These are phyloP conservation scores for Lobosporangium transversale DNA, from an alignment of 192 early-diverging fungal species.

Conservation along the genomic window DNA sequence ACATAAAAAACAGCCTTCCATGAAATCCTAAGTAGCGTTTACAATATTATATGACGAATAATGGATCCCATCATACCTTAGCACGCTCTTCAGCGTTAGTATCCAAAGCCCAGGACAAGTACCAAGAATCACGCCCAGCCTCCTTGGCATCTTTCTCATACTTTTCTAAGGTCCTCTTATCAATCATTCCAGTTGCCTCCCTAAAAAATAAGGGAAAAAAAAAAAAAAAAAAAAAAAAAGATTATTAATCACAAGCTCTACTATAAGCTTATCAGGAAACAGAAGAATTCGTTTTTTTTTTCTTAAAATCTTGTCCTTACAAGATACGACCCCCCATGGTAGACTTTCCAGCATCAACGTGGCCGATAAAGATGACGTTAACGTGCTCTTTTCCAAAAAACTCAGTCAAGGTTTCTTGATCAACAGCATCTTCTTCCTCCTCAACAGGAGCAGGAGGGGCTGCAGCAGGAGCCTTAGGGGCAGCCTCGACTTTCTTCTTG, in stretches of 20 bases:
- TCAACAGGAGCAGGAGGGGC: conserved; percentile 50
- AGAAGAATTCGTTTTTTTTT: neutral
- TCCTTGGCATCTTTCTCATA: conserved; percentile 99
- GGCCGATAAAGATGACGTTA: conserved; percentile 98
- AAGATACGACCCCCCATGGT: conserved; percentile 98
- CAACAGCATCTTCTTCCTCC: conserved; percentile 65
- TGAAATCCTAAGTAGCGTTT: no score
- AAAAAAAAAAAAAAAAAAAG: conserved; percentile 4
- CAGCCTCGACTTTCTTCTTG: conserved; percentile 27
- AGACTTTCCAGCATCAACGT: conserved; percentile 97
- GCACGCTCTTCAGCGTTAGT: conserved; percentile 95
- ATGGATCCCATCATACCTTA: no score
- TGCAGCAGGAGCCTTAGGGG: conserved; percentile 42
- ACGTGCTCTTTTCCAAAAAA: conserved; percentile 92
- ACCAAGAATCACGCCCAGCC: conserved; percentile 96
- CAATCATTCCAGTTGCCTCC: conserved; percentile 97
- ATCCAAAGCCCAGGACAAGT: conserved; percentile 98
- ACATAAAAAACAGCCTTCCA: no score
- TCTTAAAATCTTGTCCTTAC: conserved; percentile 57
- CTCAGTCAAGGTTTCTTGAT: conserved; percentile 69
- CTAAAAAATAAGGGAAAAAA: conserved; percentile 34
- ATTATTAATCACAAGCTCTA: neutral
- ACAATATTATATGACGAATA: no score
- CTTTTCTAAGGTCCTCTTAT: conserved; percentile 99
- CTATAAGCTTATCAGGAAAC: neutral